These are phyloP conservation scores for Metschnikowia amazonensis DNA, from an alignment of 805 yeast species.

Conservation along the genomic window DNA sequence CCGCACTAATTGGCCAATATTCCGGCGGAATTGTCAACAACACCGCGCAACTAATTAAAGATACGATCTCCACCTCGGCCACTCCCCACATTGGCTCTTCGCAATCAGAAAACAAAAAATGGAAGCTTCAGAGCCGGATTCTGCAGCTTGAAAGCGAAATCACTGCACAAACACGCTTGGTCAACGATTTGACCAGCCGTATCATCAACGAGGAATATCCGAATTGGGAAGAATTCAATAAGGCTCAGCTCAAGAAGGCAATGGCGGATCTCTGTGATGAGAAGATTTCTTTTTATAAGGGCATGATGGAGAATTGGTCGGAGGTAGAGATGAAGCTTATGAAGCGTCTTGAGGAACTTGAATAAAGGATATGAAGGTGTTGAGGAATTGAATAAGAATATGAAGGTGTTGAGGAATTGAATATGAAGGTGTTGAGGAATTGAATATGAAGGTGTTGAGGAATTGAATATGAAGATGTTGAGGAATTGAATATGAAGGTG, in stretches of 20 bases:
- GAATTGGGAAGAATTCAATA: conserved; percentile 75
- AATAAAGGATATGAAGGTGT: background rate
- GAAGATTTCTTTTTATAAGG: conserved; percentile 69
- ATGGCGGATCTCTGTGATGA: conserved; percentile 70
- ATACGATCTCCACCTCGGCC: conserved; percentile 48
- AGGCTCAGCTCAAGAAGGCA: conserved; percentile 69
- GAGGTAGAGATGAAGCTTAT: conserved; percentile 40
- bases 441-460: too few species aligned
- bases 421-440: too few species aligned
- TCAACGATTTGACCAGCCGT: conserved; percentile 43
- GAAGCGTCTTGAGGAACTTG: conserved; percentile 18
- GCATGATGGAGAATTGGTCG: conserved; percentile 68
- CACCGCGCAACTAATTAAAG: conserved; percentile 45
- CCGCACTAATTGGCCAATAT: conserved; percentile 22
- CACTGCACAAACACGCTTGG: conserved; percentile 40
- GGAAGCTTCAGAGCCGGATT: conserved; percentile 41
- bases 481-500: too few species aligned
- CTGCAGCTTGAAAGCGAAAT: conserved; percentile 45
- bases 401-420: too few species aligned
- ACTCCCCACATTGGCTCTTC: conserved; percentile 39
- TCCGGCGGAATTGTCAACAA: conserved; percentile 37
- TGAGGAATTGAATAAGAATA: too few species aligned
- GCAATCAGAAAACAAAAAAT: conserved; percentile 42
- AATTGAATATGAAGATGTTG: too few species aligned
- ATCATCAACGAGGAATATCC: conserved; percentile 50